phyloP scores from a whole-genome alignment of 164 flowering plant genomes.

The Vitis rupestris region DNA sequence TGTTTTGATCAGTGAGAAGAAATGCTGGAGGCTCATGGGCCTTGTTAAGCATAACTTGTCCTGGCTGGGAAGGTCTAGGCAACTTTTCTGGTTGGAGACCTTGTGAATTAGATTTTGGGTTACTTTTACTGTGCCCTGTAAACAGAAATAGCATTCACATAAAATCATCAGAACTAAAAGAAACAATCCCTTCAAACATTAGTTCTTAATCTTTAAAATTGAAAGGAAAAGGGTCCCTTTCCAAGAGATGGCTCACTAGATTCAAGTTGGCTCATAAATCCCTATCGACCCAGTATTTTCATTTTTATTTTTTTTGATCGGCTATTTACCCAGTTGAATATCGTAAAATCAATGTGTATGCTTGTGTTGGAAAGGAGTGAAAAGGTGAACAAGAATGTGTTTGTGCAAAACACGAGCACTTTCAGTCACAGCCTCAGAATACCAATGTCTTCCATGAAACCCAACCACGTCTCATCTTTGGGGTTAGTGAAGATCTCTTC shows the following conservation, averaged over 20 bases:
- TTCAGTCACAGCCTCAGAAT: neutral
- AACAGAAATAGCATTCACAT: constrained; percentile 4
- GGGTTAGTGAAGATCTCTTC: neutral
- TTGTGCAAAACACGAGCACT: neutral
- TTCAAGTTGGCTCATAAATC: neutral
- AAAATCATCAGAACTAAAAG: constrained; percentile 1
- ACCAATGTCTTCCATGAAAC: neutral
- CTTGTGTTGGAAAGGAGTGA: too few species aligned
- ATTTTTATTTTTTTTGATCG: too few species aligned
- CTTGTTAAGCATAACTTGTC: constrained; percentile 20
- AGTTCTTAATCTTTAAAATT: neutral
- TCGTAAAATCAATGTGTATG: too few species aligned
- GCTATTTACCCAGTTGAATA: too few species aligned
- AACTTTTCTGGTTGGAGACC: constrained; percentile 28
- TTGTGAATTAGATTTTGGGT: constrained; percentile 24
- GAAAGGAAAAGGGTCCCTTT: neutral
- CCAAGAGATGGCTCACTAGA: neutral
- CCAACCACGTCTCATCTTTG: neutral
- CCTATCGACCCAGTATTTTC: neutral
- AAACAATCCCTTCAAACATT: neutral
- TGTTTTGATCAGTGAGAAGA: constrained; percentile 29
- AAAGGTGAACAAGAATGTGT: too few species aligned
- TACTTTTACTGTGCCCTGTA: constrained; percentile 37
- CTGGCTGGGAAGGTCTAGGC: constrained; percentile 26
- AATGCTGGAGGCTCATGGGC: constrained; percentile 22